Percentiles rank a stretch among this genome's conserved stretches.
These are phyloP conservation scores for Rhizoclosmatium globosum DNA, from an alignment of 192 early-diverging fungal species.

Conservation along the genomic window DNA sequence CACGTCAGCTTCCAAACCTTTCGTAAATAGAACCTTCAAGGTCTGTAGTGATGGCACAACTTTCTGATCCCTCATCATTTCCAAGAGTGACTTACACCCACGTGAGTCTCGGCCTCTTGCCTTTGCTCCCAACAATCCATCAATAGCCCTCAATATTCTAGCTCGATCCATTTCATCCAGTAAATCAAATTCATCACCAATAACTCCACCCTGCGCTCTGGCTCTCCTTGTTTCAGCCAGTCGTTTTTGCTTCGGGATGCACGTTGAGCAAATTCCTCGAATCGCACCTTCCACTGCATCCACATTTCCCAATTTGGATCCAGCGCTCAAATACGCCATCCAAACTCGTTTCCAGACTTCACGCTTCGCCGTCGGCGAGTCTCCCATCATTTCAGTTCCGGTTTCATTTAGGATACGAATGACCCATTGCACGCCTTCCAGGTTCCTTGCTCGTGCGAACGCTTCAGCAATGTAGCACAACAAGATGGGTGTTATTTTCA, in stretches of 20 bases:
- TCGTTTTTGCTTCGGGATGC: background rate
- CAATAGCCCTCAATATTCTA: conserved; percentile 5
- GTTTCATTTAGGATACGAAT: conserved; percentile 3
- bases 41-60: background rate
- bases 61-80: background rate
- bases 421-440: conserved; percentile 18
- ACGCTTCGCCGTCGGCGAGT: background rate
- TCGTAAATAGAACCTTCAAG: background rate
- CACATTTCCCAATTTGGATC: background rate
- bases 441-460: background rate
- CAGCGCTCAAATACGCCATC: conserved; percentile 9
- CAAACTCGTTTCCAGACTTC: conserved; percentile 21
- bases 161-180: background rate
- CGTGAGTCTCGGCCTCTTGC: background rate
- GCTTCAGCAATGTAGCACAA: conserved; percentile 15
- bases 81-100: background rate
- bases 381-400: background rate
- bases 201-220: background rate
- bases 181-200: background rate
- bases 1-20: background rate
- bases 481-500: background rate
- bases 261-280: background rate
- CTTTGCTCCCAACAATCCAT: conserved; percentile 3
- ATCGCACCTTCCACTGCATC: conserved; percentile 3
- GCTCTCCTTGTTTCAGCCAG: background rate